A percentile compares a stretch with the other conserved stretches of the same genome.
Evolutionary conservation across 2,329 filamentous ascomycete genomes (phyloP).

Genomic region (Tolypocladium guangdongense): DNA sequence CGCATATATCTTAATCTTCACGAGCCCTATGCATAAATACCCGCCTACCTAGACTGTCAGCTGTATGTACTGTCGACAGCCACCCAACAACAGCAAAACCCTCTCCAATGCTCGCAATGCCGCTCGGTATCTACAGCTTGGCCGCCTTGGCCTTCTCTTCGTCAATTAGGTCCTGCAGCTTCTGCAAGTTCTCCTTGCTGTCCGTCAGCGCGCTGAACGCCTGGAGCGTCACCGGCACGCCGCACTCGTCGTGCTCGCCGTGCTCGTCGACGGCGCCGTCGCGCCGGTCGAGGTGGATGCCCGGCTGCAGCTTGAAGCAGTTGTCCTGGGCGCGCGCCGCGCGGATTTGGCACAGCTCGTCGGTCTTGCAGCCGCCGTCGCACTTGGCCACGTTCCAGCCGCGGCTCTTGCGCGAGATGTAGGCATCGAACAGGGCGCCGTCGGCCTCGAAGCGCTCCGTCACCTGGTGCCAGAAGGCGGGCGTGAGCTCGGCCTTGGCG

Average conservation of each 20-base stretch:
- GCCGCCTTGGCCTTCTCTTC: constrained; percentile 1
- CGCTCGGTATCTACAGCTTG: background rate
- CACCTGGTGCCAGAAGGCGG: constrained; percentile 49
- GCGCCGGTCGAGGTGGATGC: constrained; percentile 22
- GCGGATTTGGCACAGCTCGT: constrained; percentile 42
- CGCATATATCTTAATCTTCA: too few relatives aligned
- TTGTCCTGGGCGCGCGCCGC: constrained; percentile 41
- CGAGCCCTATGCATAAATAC: too few relatives aligned
- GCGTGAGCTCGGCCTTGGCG: constrained; percentile 34
- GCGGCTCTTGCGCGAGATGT: constrained; percentile 34
- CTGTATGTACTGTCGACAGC: too few relatives aligned
- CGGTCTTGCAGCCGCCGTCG: constrained; percentile 27
- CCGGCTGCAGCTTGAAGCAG: constrained; percentile 28
- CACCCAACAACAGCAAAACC: background rate
- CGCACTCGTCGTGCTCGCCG: constrained; percentile 16
- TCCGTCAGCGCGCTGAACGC: constrained; percentile 14
- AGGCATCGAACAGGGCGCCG: constrained; percentile 31
- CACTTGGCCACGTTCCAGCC: constrained; percentile 32
- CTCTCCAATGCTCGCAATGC: background rate
- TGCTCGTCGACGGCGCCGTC: constrained; percentile 5
- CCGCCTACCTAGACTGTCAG: too few relatives aligned
- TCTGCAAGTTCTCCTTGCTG: constrained; percentile 13
- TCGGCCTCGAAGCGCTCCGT: constrained; percentile 36
- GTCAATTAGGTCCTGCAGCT: constrained; percentile 10
- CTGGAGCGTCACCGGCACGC: constrained; percentile 15